Evolutionary conservation across 1,139 yeast genomes (phyloP), one percentile per base, ranked within the genome.

Genomic region (Debaryomycetaceae sp.): DNA sequence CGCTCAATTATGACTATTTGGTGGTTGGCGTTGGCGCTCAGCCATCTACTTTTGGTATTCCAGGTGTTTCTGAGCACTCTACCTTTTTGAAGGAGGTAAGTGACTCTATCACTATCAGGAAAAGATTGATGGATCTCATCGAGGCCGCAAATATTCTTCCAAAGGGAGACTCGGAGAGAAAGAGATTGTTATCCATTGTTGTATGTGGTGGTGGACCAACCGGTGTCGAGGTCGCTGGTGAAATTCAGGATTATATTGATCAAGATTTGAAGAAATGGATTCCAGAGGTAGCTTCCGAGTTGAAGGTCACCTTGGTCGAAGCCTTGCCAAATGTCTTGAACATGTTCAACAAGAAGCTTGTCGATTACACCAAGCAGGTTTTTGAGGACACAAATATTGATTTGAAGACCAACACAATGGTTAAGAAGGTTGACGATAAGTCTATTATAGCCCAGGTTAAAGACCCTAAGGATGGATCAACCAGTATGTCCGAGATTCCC

Each of bases 141-240:
- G 95, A 87, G 67, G 83, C 85, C 50, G 95, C 95, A 34, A 80
- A 87, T 48, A 76, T 84, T 56, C 77, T 84, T 59, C 85, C 91
- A 37, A 71, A 75, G 49, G 84, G 78, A 45, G 88, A 84, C 53
- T 81, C 81, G 26, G 92, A 85, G 61, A 80, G 96, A 66, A 80
- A 83, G 70, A 77, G 94, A 62, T 74, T 88, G 53, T 75, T 88
- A 53, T 83, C 83, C 48, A 81, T 89, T 52, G 89, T 88, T 44
- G 92, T 88, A 46, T 94, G 91, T 49, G 96, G 96, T 53, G 96
- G 96, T 61, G 96, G 96, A 47, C 96, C 97, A 58, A 89, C 96
- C 40, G 97, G 97, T 67, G 96, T 89, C 47, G 97, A 89, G 65
- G 86, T 87, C 56, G 96, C 96, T 50, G 97, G 95, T 56, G 97